A percentile compares a stretch with the other conserved stretches of the same genome.
Conservation (phyloP, 2,329 filamentous ascomycete species). For the Cytospora mali region DNA sequence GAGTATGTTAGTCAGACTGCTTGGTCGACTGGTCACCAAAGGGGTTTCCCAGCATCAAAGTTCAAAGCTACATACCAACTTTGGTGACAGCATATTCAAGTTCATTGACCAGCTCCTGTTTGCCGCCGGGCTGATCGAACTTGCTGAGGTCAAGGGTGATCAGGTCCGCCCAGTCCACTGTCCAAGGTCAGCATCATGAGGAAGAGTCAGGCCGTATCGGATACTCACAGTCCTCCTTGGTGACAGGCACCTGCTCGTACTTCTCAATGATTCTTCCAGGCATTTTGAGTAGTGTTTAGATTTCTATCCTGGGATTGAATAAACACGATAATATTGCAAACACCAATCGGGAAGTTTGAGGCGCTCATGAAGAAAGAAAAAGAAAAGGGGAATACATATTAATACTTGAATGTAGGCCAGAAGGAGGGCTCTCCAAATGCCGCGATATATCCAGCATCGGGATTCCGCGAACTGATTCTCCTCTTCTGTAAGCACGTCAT, state of each 20-base stretch:
- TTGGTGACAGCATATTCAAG: conserved; percentile 37
- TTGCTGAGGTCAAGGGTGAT: conserved; percentile 37
- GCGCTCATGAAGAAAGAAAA: background rate
- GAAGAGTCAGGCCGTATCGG: background rate
- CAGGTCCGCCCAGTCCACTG: conserved; percentile 37
- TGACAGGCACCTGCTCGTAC: conserved; percentile 37
- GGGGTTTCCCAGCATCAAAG: background rate
- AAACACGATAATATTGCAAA: background rate
- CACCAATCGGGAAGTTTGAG: background rate
- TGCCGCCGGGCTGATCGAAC: conserved; percentile 39
- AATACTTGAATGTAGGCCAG: background rate
- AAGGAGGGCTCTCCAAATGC: background rate
- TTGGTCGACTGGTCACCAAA: no score
- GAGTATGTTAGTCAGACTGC: background rate
- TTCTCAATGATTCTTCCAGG: conserved; percentile 34
- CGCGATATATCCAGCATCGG: conserved; percentile 2
- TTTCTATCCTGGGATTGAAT: background rate
- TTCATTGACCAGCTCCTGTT: conserved; percentile 38
- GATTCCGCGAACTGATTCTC: background rate
- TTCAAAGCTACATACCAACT: conserved; percentile 29
- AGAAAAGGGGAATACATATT: no score
- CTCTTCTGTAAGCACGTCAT: conserved; percentile 9
- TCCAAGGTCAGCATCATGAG: background rate
- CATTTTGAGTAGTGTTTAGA: conserved; percentile 27
- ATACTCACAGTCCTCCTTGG: conserved; percentile 34